phyloP scores from a whole-genome alignment of 2,329 filamentous ascomycete species.

The Aspergillus ustus region DNA sequence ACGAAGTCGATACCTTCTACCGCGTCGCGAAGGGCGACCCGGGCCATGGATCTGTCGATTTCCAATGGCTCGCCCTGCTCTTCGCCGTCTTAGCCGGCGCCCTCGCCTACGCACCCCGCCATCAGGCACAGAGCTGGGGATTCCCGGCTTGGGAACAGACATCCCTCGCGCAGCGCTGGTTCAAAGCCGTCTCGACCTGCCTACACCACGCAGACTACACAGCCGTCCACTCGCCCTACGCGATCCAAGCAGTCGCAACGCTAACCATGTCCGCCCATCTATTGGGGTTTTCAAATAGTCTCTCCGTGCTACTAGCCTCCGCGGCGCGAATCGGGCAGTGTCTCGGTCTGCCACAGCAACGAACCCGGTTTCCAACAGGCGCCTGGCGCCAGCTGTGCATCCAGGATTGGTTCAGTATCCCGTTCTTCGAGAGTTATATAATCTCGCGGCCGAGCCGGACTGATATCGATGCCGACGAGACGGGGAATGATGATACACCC shows the following conservation, averaged over 20 bases:
- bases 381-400: conserved; percentile 45
- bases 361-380: conserved; percentile 34
- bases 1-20: conserved; percentile 41
- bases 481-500: conserved; percentile 39
- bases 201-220: conserved; percentile 54
- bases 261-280: conserved; percentile 56
- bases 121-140: conserved; percentile 48
- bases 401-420: conserved; percentile 51
- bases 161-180: conserved; percentile 51
- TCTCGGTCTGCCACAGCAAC: conserved; percentile 50
- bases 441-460: conserved; percentile 42
- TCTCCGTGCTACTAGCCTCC: conserved; percentile 51
- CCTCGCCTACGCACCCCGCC: conserved; percentile 47
- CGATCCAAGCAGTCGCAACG: conserved; percentile 53
- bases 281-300: conserved; percentile 54
- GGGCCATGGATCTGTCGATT: conserved; percentile 36
- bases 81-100: conserved; percentile 52
- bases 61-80: conserved; percentile 54
- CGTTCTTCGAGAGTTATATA: conserved; percentile 45
- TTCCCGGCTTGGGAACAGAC: conserved; percentile 48
- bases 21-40: conserved; percentile 34
- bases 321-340: conserved; percentile 54
- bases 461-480: conserved; percentile 34
- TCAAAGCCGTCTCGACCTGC: conserved; percentile 51
- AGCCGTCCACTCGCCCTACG: conserved; percentile 47